Percentiles rank a stretch among this genome's conserved stretches.
Conservation (phyloP, 345 rosid species). For the Pistacia integerrima region DNA sequence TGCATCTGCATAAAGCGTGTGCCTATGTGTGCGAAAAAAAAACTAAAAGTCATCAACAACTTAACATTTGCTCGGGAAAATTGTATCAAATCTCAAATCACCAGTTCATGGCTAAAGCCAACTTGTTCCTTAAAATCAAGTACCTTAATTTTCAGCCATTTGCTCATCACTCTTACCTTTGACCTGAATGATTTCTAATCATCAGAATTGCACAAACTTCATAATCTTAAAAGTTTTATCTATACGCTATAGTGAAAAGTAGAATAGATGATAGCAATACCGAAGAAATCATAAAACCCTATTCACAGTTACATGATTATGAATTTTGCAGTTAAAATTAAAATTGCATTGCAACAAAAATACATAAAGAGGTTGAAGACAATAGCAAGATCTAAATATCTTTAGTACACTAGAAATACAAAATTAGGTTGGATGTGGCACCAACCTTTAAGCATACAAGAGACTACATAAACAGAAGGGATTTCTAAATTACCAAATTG, state of each 20-base stretch:
- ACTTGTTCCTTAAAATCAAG: background rate
- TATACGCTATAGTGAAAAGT: background rate
- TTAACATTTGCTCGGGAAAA: background rate
- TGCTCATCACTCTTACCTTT: slow-evolving; percentile 25
- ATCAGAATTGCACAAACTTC: background rate
- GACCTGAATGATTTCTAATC: slow-evolving; percentile 26
- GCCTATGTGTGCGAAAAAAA: background rate
- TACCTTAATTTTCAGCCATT: slow-evolving; percentile 36
- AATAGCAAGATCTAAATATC: background rate
- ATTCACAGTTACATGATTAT: background rate
- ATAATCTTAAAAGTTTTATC: background rate
- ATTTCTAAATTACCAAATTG: background rate
- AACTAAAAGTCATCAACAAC: background rate
- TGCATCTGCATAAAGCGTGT: background rate
- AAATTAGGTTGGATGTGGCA: background rate
- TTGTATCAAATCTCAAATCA: background rate
- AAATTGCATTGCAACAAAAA: background rate
- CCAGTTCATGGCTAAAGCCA: background rate
- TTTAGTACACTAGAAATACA: background rate
- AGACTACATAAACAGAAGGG: background rate
- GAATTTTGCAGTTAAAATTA: background rate
- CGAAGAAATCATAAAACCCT: background rate
- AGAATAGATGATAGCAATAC: background rate
- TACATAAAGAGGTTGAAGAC: background rate
- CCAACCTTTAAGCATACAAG: background rate